phyloP scores from a whole-genome alignment of 1,139 yeast species.

The Kodamaea anthophila region DNA sequence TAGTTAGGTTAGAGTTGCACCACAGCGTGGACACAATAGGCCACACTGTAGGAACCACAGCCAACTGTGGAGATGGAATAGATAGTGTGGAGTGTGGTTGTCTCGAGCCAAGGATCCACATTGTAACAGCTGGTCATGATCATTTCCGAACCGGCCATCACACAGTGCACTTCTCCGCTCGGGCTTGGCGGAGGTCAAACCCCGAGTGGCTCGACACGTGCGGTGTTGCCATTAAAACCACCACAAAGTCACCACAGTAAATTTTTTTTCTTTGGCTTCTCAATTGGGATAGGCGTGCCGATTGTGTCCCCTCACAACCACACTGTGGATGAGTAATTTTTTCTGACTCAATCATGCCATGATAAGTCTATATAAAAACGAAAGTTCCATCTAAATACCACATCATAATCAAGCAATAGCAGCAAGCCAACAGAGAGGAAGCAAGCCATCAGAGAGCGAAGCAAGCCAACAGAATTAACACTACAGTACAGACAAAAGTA shows the following conservation, averaged over 20 bases:
- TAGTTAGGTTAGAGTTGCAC: too few relatives aligned
- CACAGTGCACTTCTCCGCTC: too few relatives aligned
- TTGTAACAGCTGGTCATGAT: too few relatives aligned
- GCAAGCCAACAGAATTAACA: background rate
- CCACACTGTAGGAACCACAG: too few relatives aligned
- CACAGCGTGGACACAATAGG: too few relatives aligned
- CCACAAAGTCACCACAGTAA: constrained; percentile 3
- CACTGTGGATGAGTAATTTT: constrained; percentile 6
- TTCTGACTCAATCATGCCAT: constrained; percentile 7
- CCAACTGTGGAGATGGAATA: too few relatives aligned
- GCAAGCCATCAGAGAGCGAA: background rate
- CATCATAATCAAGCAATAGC: background rate
- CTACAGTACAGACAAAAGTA: background rate
- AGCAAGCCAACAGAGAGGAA: too few relatives aligned
- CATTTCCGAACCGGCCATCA: too few relatives aligned
- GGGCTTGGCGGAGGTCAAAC: too few relatives aligned
- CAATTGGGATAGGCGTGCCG: constrained; percentile 5
- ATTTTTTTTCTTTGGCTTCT: constrained; percentile 3
- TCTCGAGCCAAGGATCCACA: too few relatives aligned
- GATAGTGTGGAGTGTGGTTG: too few relatives aligned
- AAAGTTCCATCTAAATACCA: background rate
- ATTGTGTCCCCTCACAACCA: constrained; percentile 8
- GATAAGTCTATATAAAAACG: constrained; percentile 2
- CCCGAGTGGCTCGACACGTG: constrained; percentile 3
- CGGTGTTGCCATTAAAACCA: constrained; percentile 3